Percentiles rank a stretch among this genome's conserved stretches.
Conservation (phyloP, 2,329 filamentous ascomycete species). For the Colletotrichum agaves region DNA sequence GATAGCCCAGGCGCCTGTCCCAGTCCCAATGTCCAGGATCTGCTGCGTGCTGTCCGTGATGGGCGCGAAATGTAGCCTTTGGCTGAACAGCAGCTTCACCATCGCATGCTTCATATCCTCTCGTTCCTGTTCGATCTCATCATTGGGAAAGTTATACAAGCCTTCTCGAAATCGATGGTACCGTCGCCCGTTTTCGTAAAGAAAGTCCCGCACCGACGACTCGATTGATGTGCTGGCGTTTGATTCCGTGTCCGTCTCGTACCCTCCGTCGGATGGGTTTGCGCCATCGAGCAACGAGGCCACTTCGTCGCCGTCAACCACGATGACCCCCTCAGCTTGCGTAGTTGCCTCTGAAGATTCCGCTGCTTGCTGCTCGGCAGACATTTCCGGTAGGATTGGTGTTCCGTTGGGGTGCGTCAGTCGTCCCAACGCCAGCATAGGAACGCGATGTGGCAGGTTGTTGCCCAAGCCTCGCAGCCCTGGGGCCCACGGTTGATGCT, state of each 20-base stretch:
- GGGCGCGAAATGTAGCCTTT: slow-evolving; percentile 63
- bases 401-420: slow-evolving; percentile 52
- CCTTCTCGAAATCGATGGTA: slow-evolving; percentile 68
- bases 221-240: slow-evolving; percentile 52
- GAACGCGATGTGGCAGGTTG: neutral
- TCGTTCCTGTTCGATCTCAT: slow-evolving; percentile 68
- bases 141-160: slow-evolving; percentile 68
- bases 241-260: slow-evolving; percentile 50
- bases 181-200: slow-evolving; percentile 66
- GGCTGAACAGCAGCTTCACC: slow-evolving; percentile 59
- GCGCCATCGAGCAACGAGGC: slow-evolving; percentile 37
- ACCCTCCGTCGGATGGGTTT: slow-evolving; percentile 48
- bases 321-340: slow-evolving; percentile 50
- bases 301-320: slow-evolving; percentile 47
- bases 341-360: slow-evolving; percentile 49
- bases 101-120: slow-evolving; percentile 68
- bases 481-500: neutral
- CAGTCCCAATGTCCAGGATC: slow-evolving; percentile 68
- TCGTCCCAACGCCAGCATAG: slow-evolving; percentile 40
- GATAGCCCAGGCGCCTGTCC: slow-evolving; percentile 69
- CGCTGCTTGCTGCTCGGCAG: slow-evolving; percentile 48
- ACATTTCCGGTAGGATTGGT: slow-evolving; percentile 50
- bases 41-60: slow-evolving; percentile 58
- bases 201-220: slow-evolving; percentile 59
- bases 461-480: neutral